Conservation (phyloP, 2,329 filamentous ascomycete genomes). For the Daldinia sp. region DNA sequence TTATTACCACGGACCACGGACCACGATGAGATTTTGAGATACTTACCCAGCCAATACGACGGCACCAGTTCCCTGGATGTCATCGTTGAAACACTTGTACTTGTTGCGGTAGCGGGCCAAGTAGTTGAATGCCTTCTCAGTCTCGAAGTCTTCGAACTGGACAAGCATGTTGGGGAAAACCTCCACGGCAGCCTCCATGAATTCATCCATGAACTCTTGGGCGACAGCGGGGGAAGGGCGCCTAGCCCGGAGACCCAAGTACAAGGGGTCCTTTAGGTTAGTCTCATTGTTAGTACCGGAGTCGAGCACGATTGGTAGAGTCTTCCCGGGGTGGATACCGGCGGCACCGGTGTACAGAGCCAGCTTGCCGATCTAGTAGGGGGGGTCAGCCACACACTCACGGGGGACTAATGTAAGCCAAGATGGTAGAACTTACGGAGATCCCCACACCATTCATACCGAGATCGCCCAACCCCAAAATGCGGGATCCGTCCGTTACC, state of each 20-base stretch:
- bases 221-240: conserved; percentile 81
- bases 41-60: conserved; percentile 85
- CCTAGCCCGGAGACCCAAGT: conserved; percentile 87
- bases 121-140: conserved; percentile 87
- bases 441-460: conserved; percentile 98
- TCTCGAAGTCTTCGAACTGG: conserved; percentile 98
- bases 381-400: conserved; percentile 40
- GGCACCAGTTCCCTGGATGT: conserved; percentile 96
- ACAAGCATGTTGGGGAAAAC: conserved; percentile 74
- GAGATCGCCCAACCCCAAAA: conserved; percentile 89
- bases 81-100: conserved; percentile 98
- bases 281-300: conserved; percentile 71
- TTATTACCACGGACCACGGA: not conserved
- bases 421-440: conserved; percentile 66
- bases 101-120: conserved; percentile 86
- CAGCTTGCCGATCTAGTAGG: conserved; percentile 86
- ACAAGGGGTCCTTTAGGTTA: conserved; percentile 76
- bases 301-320: conserved; percentile 74
- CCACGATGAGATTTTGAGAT: conserved; percentile 16
- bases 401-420: conserved; percentile 20
- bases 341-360: conserved; percentile 95
- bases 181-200: conserved; percentile 90
- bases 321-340: conserved; percentile 90
- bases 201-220: conserved; percentile 93
- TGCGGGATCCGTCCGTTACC: conserved; percentile 94